A percentile compares a stretch with the other conserved stretches of the same genome.
These are phyloP conservation scores for Biscogniauxia mediterranea DNA, from an alignment of 2,329 filamentous ascomycete species.

Conservation along the genomic window DNA sequence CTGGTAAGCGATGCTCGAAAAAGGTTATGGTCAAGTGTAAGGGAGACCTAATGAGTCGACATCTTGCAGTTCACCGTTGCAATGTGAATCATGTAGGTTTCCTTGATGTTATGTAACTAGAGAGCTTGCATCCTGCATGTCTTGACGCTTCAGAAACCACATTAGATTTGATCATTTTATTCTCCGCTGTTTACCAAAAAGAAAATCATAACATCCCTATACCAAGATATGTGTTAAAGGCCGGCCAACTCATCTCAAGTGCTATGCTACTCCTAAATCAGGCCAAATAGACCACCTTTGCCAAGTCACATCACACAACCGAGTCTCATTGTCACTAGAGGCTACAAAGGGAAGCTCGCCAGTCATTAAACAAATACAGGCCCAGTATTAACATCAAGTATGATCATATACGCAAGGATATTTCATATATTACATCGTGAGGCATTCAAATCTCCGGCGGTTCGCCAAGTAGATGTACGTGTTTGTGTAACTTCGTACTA, in stretches of 20 bases:
- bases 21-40: slow-evolving; percentile 8
- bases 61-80: slow-evolving; percentile 7
- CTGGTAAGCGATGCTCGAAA: slow-evolving; percentile 18
- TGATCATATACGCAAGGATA: neutral
- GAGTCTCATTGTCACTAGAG: neutral
- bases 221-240: neutral
- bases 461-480: neutral
- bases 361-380: neutral
- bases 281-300: neutral
- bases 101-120: neutral
- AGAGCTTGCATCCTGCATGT: slow-evolving; percentile 10
- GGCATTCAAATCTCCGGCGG: neutral
- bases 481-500: neutral
- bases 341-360: neutral
- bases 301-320: neutral
- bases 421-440: neutral
- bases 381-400: neutral
- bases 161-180: neutral
- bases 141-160: slow-evolving; percentile 9
- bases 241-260: neutral
- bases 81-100: slow-evolving; percentile 1
- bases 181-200: neutral
- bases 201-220: neutral
- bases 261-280: neutral
- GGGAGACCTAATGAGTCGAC: slow-evolving; percentile 12